Percentiles rank a stretch among this genome's conserved stretches.
Evolutionary conservation across 31 red algal genomes (phyloP).

Genomic region (Porphyra umbilicalis): DNA sequence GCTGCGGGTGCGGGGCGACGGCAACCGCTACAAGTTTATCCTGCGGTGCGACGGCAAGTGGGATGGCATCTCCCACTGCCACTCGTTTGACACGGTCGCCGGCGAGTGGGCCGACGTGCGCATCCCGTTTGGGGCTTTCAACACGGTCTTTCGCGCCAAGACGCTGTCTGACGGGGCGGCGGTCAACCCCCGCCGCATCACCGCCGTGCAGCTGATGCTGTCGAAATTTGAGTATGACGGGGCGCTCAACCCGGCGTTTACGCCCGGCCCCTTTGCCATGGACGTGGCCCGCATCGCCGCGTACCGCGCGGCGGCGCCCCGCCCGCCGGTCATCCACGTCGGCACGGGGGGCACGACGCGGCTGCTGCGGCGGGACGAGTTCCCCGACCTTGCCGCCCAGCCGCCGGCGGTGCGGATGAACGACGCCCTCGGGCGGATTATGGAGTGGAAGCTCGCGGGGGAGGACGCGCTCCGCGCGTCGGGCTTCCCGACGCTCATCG

Average conservation of each 20-base stretch:
- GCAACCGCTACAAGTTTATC: conserved; percentile 95
- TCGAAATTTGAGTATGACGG: conserved; percentile 99
- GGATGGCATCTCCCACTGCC: conserved; percentile 77
- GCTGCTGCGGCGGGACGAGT: conserved; percentile 58
- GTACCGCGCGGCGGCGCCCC: conserved; percentile 25
- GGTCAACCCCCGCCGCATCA: conserved; percentile 35
- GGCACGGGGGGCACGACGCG: conserved; percentile 68
- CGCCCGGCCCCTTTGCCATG: conserved; percentile 50
- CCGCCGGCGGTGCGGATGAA: conserved; percentile 69
- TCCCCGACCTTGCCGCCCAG: conserved; percentile 22
- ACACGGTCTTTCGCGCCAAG: conserved; percentile 82
- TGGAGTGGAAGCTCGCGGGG: conserved; percentile 89
- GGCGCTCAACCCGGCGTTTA: conserved; percentile 68
- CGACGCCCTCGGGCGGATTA: conserved; percentile 47
- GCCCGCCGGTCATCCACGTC: conserved; percentile 42
- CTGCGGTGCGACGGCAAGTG: conserved; percentile 80
- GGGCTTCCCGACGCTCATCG: conserved; percentile 56
- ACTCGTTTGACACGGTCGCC: conserved; percentile 60
- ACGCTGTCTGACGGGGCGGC: conserved; percentile 22
- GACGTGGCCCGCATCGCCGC: conserved; percentile 38
- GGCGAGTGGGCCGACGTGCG: conserved; percentile 46
- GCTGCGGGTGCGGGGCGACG: conserved; percentile 77
- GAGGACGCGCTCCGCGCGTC: conserved; percentile 64
- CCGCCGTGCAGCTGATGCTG: conserved; percentile 88
- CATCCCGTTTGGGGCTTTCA: conserved; percentile 66